These are phyloP conservation scores for Penicillium psychrosexuale DNA, from an alignment of 2,329 filamentous ascomycete species.

Conservation along the genomic window DNA sequence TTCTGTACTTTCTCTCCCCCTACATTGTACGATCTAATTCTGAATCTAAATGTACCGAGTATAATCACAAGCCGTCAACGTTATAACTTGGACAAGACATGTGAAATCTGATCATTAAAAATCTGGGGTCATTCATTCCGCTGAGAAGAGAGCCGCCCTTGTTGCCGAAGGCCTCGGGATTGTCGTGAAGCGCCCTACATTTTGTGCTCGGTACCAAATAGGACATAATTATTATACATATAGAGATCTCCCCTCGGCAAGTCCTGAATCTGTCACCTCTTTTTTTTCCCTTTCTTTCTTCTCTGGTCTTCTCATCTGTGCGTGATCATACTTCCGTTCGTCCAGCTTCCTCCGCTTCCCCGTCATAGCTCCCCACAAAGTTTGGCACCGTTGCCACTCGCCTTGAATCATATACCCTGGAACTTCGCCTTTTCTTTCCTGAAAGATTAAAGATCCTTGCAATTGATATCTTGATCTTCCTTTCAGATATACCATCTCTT, in stretches of 20 bases:
- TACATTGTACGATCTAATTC: neutral
- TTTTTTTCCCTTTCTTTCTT: constrained; percentile 2
- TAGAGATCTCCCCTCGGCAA: constrained; percentile 14
- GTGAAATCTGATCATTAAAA: constrained; percentile 22
- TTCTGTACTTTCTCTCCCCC: neutral
- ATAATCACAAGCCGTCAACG: constrained; percentile 11
- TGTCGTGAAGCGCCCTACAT: neutral
- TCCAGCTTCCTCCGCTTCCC: constrained; percentile 39
- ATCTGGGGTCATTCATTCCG: constrained; percentile 15
- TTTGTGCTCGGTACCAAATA: constrained; percentile 6
- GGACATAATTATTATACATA: constrained; percentile 3
- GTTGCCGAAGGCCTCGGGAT: constrained; percentile 30
- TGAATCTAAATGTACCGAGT: neutral
- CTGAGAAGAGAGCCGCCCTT: constrained; percentile 19
- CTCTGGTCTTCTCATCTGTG: neutral
- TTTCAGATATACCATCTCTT: neutral
- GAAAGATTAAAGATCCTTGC: neutral
- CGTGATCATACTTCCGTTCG: constrained; percentile 34
- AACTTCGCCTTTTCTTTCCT: neutral
- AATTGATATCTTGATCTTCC: neutral
- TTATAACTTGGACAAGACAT: constrained; percentile 17
- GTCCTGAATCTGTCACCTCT: neutral
- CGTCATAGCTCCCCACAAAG: constrained; percentile 33
- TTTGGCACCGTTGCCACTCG: constrained; percentile 24
- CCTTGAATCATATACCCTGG: constrained; percentile 20